phyloP scores from a whole-genome alignment of 2,329 filamentous ascomycete species.

The Calonectria multiphialidica region DNA sequence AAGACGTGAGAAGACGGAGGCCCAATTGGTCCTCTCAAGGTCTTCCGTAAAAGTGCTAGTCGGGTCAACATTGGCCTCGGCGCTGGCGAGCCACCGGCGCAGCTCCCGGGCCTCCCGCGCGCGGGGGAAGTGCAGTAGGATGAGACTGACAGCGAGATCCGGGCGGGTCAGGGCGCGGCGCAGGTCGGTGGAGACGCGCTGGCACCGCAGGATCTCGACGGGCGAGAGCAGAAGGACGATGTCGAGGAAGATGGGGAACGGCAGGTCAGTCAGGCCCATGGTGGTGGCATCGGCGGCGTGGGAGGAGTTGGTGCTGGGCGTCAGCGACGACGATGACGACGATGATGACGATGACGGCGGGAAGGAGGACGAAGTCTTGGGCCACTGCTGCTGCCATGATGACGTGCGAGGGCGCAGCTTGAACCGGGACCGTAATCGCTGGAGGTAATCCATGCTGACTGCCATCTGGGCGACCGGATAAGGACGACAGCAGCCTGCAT shows the following conservation, averaged over 20 bases:
- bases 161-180: constrained; percentile 61
- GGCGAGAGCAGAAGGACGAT: constrained; percentile 63
- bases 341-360: neutral
- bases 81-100: constrained; percentile 25
- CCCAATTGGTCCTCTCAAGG: constrained; percentile 50
- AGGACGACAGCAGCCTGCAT: neutral
- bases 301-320: neutral
- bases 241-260: constrained; percentile 70
- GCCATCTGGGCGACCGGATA: neutral
- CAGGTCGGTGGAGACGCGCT: constrained; percentile 64
- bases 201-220: constrained; percentile 62
- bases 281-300: constrained; percentile 23
- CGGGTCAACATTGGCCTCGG: neutral
- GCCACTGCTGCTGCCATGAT: neutral
- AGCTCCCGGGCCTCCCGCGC: constrained; percentile 64
- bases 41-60: constrained; percentile 11
- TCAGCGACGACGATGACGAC: neutral
- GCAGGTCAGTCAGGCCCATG: constrained; percentile 57
- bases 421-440: constrained; percentile 15
- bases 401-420: constrained; percentile 11
- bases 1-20: constrained; percentile 60
- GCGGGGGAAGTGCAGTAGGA: constrained; percentile 64
- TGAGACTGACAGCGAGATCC: constrained; percentile 58
- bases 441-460: constrained; percentile 19
- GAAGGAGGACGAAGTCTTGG: neutral